phyloP scores from a whole-genome alignment of 2,329 filamentous ascomycete species.

The Metarhizium anisopliae region DNA sequence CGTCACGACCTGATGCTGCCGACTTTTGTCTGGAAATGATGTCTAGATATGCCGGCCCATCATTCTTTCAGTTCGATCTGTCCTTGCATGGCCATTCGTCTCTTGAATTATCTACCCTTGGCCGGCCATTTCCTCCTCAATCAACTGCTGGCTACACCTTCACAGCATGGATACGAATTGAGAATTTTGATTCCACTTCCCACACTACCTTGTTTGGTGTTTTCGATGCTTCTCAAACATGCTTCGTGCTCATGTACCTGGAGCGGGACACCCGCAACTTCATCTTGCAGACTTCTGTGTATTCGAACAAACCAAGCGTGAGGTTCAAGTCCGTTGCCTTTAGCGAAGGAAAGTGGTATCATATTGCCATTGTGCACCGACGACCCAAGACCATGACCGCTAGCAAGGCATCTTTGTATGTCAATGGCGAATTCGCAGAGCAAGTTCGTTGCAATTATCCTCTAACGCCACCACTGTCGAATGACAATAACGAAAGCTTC shows the following conservation, averaged over 20 bases:
- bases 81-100: slow-evolving; percentile 82
- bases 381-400: slow-evolving; percentile 64
- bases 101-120: slow-evolving; percentile 80
- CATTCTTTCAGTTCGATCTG: slow-evolving; percentile 90
- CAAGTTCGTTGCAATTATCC: slow-evolving; percentile 87
- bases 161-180: slow-evolving; percentile 79
- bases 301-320: slow-evolving; percentile 76
- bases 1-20: slow-evolving; percentile 43
- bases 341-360: slow-evolving; percentile 76
- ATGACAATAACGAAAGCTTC: slow-evolving; percentile 57
- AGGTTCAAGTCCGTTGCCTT: slow-evolving; percentile 83
- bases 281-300: slow-evolving; percentile 92
- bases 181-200: slow-evolving; percentile 71
- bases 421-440: slow-evolving; percentile 90
- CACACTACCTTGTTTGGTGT: slow-evolving; percentile 96
- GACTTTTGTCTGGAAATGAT: slow-evolving; percentile 68
- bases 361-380: slow-evolving; percentile 81
- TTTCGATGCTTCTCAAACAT: slow-evolving; percentile 84
- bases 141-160: slow-evolving; percentile 82
- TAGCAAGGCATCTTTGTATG: slow-evolving; percentile 78
- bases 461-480: slow-evolving; percentile 56
- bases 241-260: slow-evolving; percentile 87
- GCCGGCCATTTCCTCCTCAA: slow-evolving; percentile 73
- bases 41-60: slow-evolving; percentile 64
- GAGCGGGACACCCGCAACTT: slow-evolving; percentile 91